Base-by-base conservation (phyloP, 148 eudicot species). In the Polygonum maritimum region DNA sequence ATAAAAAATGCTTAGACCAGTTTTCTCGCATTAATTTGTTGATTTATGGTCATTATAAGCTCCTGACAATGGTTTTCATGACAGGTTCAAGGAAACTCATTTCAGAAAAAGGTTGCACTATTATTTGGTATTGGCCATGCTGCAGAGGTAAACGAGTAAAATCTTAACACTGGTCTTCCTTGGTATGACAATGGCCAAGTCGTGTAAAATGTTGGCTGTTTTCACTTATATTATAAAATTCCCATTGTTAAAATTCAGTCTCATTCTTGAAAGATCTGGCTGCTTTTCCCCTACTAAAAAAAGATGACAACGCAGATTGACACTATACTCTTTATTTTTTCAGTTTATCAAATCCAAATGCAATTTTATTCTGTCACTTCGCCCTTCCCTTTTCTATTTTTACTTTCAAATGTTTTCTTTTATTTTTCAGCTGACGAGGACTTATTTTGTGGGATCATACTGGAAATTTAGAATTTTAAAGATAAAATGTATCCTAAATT, bases 21-120 rank as follows among this genome's bases (percentile, higher is more conserved):
- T 67, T 67, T 15, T 36, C 15, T 36, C 3, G 71, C 19, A 3
- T 65, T 36, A 35, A 21, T 15, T 65, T 65, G n/a, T 65, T 67
- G 21, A 65, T 65, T 35, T 67, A 35, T 36, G 45, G 71, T 67
- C 35, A 8, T 74, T 31, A 9, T 31, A 74, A 58, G 26, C 69
- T 73, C 21, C 72, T 76, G 26, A 73, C 45, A 40, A 70, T 65
- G 40, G 65, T 65, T 57, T 36, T 76, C 51, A 73, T 76, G 63
- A 47, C 76, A 94, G 98, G 93, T 82, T 74, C 93, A 88, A 69
- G 99, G 99, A 67, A 89, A 95, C 84, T 92, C 99, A 39, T 95
- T 95, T 84, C 99, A 90, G 74, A 95, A 95, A 92, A 95, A 95
- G 86, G 88, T 85, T 79, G 78, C 87, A 89, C 80, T 89, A 76